Evolutionary conservation across 768 basidiomycete genomes (phyloP), one percentile per base, ranked within the genome.

Genomic region (Auricularia auricula-judae): DNA sequence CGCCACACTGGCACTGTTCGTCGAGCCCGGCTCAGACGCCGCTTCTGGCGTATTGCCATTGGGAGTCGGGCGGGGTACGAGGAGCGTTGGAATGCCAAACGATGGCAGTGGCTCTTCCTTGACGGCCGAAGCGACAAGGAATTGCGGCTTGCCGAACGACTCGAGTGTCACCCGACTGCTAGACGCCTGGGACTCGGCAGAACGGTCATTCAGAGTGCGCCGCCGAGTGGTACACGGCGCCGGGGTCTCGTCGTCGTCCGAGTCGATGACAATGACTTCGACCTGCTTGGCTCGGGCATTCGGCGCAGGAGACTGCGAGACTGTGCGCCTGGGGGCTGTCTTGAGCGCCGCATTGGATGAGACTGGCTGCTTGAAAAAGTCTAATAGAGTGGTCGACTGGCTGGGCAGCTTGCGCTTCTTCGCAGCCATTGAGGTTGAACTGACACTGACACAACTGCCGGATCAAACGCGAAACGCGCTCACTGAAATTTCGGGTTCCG

Each of bases 231-330:
- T 18, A 43, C 35, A 53, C 56, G 53, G 36, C 68, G 64, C 68
- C 72, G 73, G 53, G 67, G 36, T 69, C 3, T 72, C 71, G 34
- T 86, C 85, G 62, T 80, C 80, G 68, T 86, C 86, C 21, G 85
- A 86, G 70, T 87, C 85, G 64, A 88, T 82, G 64, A 86, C 73
- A 59, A 87, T 86, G 66, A 86, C 70, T 67, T 86, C 81, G 66
- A 72, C 62, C 56, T 23, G 4, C 23, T 33, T 59, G 23, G 23
- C 34, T 12, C 5, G 8, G 34, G 29, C 29, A 29, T 14, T 42
- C 39, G 39, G 39, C 7, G 29, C 56, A 8, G 47, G 47, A 5
- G 47, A 51, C 16, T 51, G 47, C 10, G 47, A 10, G 47, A 51
- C 47, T 11, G 47, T 5, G 16, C 10, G 7, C 21, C 16, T 16